These are phyloP conservation scores for Ophioceras dolichostomum DNA, from an alignment of 2,329 filamentous ascomycete species.

Conservation along the genomic window DNA sequence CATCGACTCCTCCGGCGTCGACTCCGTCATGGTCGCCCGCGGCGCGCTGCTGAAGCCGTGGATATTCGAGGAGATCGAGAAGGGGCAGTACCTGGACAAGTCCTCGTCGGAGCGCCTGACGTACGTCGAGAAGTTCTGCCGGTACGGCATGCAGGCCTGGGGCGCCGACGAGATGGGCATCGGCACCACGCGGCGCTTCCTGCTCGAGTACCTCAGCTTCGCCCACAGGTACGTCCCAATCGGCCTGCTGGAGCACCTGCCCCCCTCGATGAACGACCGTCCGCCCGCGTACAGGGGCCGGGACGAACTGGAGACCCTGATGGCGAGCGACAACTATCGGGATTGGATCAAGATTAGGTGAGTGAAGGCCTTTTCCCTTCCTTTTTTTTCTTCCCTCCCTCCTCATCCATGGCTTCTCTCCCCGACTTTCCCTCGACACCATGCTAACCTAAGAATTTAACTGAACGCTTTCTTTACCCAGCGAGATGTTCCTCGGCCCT, in stretches of 20 bases:
- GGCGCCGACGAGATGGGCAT: slow-evolving; percentile 91
- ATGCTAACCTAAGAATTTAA: slow-evolving; percentile 5
- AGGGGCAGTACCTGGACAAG: slow-evolving; percentile 91
- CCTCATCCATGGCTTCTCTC: slow-evolving; percentile 1
- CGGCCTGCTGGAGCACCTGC: slow-evolving; percentile 76
- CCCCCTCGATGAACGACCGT: slow-evolving; percentile 78
- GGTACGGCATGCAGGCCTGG: slow-evolving; percentile 89
- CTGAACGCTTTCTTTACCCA: slow-evolving; percentile 29
- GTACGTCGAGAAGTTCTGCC: slow-evolving; percentile 80
- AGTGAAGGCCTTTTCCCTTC: slow-evolving; percentile 21
- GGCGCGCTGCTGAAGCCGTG: slow-evolving; percentile 95
- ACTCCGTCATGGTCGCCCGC: slow-evolving; percentile 94
- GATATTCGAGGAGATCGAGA: slow-evolving; percentile 93
- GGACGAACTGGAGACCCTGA: slow-evolving; percentile 85
- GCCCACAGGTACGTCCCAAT: slow-evolving; percentile 83
- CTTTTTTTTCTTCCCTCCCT: neutral
- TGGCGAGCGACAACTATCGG: slow-evolving; percentile 82
- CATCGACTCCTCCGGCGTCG: slow-evolving; percentile 65
- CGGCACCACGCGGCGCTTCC: slow-evolving; percentile 79
- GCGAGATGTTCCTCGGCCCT: slow-evolving; percentile 95
- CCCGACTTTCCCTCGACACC: neutral
- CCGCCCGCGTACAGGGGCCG: slow-evolving; percentile 74
- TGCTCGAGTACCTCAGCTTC: slow-evolving; percentile 95
- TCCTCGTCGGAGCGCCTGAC: slow-evolving; percentile 73
- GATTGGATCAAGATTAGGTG: slow-evolving; percentile 99